Conservation (phyloP, 2,329 filamentous ascomycete species). For the Blastomyces emzantsi region DNA sequence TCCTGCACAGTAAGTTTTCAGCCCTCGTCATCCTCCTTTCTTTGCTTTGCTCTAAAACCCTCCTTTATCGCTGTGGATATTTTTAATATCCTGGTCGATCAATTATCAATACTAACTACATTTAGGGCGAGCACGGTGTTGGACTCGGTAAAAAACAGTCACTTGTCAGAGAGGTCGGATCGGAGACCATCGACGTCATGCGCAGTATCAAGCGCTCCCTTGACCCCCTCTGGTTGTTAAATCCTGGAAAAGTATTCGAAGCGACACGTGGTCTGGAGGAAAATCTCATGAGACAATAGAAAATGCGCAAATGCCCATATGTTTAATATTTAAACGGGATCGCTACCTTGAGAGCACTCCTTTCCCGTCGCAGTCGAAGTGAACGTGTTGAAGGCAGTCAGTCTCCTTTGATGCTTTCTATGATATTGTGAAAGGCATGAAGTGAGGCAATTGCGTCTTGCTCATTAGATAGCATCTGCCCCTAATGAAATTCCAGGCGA, state of each 20-base stretch:
- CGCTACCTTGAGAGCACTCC: neutral
- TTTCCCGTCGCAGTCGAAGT: neutral
- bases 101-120: neutral
- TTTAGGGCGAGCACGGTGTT: conserved; percentile 67
- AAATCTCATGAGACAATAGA: neutral
- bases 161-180: conserved; percentile 67
- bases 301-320: neutral
- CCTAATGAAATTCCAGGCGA: too few species aligned
- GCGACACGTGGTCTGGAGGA: conserved; percentile 24
- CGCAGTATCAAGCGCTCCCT: conserved; percentile 70
- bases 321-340: neutral
- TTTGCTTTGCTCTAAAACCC: neutral
- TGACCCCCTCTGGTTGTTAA: conserved; percentile 82
- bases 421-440: too few species aligned
- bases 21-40: neutral
- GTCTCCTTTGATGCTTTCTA: neutral
- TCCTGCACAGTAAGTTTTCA: conserved; percentile 59
- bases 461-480: too few species aligned
- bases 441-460: too few species aligned
- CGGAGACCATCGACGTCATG: conserved; percentile 77
- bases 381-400: neutral
- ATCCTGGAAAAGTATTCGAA: conserved; percentile 87
- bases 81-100: neutral
- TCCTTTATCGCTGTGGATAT: neutral
- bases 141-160: conserved; percentile 80